Evolutionary conservation across 495 filamentous ascomycete genomes (phyloP), one percentile per base, ranked within the genome.

Genomic region (Daldinia bambusicola): DNA sequence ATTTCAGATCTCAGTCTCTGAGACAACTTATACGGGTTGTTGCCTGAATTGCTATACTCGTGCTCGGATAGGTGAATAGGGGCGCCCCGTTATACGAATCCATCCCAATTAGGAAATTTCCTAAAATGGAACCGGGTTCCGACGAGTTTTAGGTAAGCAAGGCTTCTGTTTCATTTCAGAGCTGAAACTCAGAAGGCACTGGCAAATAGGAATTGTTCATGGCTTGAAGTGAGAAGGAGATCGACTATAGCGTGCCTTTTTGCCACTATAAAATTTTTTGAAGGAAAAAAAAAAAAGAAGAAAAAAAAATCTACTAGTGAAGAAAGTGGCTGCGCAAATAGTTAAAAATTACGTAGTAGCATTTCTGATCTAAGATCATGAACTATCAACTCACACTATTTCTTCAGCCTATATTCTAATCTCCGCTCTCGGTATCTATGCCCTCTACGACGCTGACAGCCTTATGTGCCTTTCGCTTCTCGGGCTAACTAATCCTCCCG

Each of bases 61-160:
- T 20, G 8, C 18, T 48, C 18, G 43, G 8, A 48, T 48, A 48
- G 18, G 12, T 48, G 43, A 48, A 48, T 48, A 48, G 43, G 43
- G 43, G 43, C 0, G 8, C 20, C 43, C 2, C 50, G 50, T 53
- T 53, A 14, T 53, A n/a, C 22, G 50, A 53, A 53, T 31, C 4
- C 7, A 1, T 53, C 50, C 50, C 2, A 14, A 31, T 53, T 53
- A 32, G 50, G 50, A 53, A 53, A 53, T 53, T 53, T 53, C 50
- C 50, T 9, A 53, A 32, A 53, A 53, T 12, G 31, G 50, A 32
- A 53, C 13, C 26, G 0, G 14, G 5, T 26, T 32, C 50, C 50
- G 50, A 14, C 20, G 43, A 6, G 26, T n/a, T 26, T 53, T 32
- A 30, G 50, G 22, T 53, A 53, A 32, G 43, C 43, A 22, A 22